A percentile compares a stretch with the other conserved stretches of the same genome.
Conservation (phyloP, 345 rosid genomes). For the Laguncularia racemosa region DNA sequence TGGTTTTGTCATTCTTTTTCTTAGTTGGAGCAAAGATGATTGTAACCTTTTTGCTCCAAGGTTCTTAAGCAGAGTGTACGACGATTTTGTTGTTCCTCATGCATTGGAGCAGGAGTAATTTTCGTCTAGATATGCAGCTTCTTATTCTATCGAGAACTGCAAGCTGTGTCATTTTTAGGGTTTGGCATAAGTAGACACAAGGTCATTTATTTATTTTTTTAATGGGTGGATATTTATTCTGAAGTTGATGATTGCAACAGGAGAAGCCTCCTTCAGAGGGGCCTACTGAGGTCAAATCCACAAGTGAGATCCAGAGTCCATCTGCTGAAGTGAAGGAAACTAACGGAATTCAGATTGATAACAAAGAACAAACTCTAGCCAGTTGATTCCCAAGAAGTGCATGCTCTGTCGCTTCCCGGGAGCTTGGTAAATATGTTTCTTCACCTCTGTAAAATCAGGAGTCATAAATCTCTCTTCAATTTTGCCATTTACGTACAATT, state of each 20-base stretch:
- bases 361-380: conserved; percentile 20
- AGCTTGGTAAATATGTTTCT: background rate
- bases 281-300: conserved; percentile 38
- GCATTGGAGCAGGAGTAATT: too few relatives aligned
- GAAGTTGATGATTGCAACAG: conserved; percentile 19
- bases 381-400: background rate
- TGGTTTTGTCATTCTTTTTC: too few relatives aligned
- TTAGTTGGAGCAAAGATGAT: too few relatives aligned
- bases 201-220: background rate
- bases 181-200: too few relatives aligned
- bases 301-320: conserved; percentile 29
- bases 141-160: too few relatives aligned
- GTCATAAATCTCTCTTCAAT: background rate
- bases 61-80: too few relatives aligned
- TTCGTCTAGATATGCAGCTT: too few relatives aligned
- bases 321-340: conserved; percentile 25
- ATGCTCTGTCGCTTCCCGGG: too few relatives aligned
- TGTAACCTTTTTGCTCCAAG: too few relatives aligned
- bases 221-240: background rate
- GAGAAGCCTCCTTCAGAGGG: conserved; percentile 36
- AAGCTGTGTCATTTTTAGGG: too few relatives aligned
- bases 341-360: conserved; percentile 23
- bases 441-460: too few relatives aligned
- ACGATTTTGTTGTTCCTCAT: too few relatives aligned
- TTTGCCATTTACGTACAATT: conserved; percentile 5